Conservation (phyloP, 75 land plant genomes). For the Larix kaempferi region DNA sequence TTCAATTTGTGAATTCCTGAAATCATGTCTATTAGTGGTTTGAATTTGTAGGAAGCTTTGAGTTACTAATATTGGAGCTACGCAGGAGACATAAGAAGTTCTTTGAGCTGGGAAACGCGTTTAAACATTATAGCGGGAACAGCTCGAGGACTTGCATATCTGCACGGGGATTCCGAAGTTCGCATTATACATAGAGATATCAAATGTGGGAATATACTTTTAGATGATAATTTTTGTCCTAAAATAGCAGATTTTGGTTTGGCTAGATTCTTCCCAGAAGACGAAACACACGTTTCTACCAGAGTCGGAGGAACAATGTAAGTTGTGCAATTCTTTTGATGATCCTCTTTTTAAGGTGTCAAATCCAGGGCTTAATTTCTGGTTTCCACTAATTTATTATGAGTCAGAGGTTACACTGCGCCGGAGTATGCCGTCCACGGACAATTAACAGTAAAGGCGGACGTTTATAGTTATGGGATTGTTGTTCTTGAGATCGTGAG, state of each 20-base stretch:
- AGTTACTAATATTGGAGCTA: no score
- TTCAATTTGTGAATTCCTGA: neutral
- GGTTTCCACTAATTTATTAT: neutral
- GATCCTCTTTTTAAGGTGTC: neutral
- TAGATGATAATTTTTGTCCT: constrained; percentile 24
- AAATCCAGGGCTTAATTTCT: neutral
- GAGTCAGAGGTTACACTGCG: constrained; percentile 11
- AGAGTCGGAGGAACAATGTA: constrained; percentile 37
- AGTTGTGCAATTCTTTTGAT: neutral
- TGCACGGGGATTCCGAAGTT: constrained; percentile 25
- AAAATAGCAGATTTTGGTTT: constrained; percentile 33
- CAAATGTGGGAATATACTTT: constrained; percentile 41
- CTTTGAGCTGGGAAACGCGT: neutral
- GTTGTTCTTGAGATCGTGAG: constrained; percentile 25
- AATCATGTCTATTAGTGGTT: neutral
- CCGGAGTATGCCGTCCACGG: constrained; percentile 14
- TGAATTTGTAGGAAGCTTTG: no score
- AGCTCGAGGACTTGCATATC: constrained; percentile 32
- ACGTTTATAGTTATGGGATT: constrained; percentile 29
- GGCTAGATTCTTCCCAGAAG: constrained; percentile 20
- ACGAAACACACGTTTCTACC: constrained; percentile 19
- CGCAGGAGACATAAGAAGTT: neutral
- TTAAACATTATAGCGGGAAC: constrained; percentile 24
- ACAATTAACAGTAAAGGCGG: constrained; percentile 19
- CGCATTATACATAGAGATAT: constrained; percentile 46